Base-by-base conservation (phyloP, 2,329 filamentous ascomycete genomes). In the Simplicillium aogashimaense region DNA sequence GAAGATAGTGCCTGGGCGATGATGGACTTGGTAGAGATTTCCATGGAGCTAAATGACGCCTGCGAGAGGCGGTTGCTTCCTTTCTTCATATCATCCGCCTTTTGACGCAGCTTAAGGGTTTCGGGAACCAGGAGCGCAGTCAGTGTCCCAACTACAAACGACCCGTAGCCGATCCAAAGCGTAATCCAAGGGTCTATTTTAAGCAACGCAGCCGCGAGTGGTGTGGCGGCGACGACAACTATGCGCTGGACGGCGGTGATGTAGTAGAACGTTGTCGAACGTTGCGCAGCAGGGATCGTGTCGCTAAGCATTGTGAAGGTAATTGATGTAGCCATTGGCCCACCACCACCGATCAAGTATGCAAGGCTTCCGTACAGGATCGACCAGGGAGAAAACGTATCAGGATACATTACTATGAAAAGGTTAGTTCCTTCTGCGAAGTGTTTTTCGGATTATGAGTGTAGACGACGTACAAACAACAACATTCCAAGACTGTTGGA, bases 301-400 rank as follows among this genome's bases (percentile, higher is more conserved):
- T 72, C 68, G n/a, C 63, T 59, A 11, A 69, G 42, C 30, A 64
- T 57, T 7, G 68, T 72, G 50, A 58, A 70, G 7, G 66, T 41
- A 64, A 71, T 69, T 38, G 67, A 65, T 2, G 47, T 45, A 0
- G 59, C 52, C 43, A 69, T 61, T 12, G 56, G 46, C 0, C 46
- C 46, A 15, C 66, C 66, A 8, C 65, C 65, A 1, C 68, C 67
- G 36, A 70, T 56, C 38, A 70, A 49, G 17, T 51, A 54, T 15
- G 63, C 60, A 1, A 60, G 9, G 3, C 52, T 48, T 5, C 55
- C 53, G 2, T 60, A 55, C 35, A 61, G 56, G 2, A 63, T 49
- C 2, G 54, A 48, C 66, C 66, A 65, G 17, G 67, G 47, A 2
- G 63, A 60, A n/a, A 69, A 58, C 4, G 58, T 43, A 7, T 61